These are phyloP conservation scores for Scheffersomyces spartinae DNA, from an alignment of 805 yeast species.

Conservation along the genomic window DNA sequence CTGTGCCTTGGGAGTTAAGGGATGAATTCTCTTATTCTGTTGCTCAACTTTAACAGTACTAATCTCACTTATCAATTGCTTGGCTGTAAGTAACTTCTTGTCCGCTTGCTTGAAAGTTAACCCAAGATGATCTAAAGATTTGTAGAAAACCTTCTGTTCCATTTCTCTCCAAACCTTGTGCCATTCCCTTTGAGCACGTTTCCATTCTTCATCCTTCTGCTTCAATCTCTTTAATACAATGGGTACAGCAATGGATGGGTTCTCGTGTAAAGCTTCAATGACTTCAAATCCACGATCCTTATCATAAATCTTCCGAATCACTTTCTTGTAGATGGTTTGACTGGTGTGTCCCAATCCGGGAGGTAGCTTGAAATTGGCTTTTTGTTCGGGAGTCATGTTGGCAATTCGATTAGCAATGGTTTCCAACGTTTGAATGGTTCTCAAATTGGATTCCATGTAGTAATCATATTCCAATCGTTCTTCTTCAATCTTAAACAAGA, in stretches of 20 bases:
- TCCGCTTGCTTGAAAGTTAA: conserved; percentile 95
- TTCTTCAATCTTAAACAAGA: conserved; percentile 88
- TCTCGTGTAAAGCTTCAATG: conserved; percentile 88
- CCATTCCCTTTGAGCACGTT: conserved; percentile 96
- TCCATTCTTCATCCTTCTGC: conserved; percentile 99
- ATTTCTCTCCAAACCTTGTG: conserved; percentile 98
- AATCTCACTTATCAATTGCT: conserved; percentile 83
- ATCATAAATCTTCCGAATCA: conserved; percentile 84
- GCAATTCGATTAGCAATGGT: conserved; percentile 91
- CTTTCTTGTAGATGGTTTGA: conserved; percentile 84
- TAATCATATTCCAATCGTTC: conserved; percentile 96
- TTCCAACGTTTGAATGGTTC: conserved; percentile 92
- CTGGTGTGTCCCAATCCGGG: conserved; percentile 92
- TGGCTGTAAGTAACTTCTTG: conserved; percentile 80
- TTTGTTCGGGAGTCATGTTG: conserved; percentile 86
- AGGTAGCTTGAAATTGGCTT: conserved; percentile 74
- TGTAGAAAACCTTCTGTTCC: conserved; percentile 89
- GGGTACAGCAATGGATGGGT: conserved; percentile 92
- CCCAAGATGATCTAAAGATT: conserved; percentile 91
- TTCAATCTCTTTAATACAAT: conserved; percentile 84
- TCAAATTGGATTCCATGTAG: conserved; percentile 86
- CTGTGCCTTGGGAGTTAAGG: conserved; percentile 79
- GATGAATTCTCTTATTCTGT: conserved; percentile 73
- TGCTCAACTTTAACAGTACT: conserved; percentile 89
- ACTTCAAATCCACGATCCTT: conserved; percentile 94